Percentiles rank a stretch among this genome's conserved stretches.
These are phyloP conservation scores for Pseudoturritis turrita DNA, from an alignment of 345 rosid species.

Conservation along the genomic window DNA sequence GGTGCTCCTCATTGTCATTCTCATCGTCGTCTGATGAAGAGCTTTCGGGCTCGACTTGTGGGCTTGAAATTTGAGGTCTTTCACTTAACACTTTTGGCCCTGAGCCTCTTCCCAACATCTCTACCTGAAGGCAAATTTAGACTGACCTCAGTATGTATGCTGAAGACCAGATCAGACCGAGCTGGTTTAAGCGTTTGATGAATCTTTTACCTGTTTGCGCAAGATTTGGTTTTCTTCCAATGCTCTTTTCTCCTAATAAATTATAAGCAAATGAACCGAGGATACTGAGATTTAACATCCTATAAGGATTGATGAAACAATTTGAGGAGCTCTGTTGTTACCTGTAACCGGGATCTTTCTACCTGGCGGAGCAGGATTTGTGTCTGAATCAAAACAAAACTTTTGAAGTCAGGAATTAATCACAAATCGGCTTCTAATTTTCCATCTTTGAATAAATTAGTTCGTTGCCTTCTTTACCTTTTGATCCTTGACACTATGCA, in stretches of 20 bases:
- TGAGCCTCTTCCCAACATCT: slow-evolving; percentile 27
- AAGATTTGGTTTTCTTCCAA: slow-evolving; percentile 30
- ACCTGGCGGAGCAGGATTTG: slow-evolving; percentile 24
- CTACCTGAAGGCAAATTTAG: slow-evolving; percentile 4
- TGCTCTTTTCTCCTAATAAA: slow-evolving; percentile 25
- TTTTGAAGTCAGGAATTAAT: background rate
- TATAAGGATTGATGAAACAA: background rate
- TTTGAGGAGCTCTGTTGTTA: background rate
- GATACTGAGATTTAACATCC: background rate
- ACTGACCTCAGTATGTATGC: background rate
- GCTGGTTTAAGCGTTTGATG: background rate
- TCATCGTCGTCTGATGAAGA: slow-evolving; percentile 26
- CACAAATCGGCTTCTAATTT: background rate
- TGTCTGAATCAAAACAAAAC: slow-evolving; percentile 16
- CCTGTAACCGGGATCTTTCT: slow-evolving; percentile 29
- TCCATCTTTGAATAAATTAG: background rate
- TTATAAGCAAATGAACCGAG: background rate
- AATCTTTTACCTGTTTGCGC: slow-evolving; percentile 29
- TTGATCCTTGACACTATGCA: slow-evolving; percentile 31
- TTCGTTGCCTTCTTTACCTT: slow-evolving; percentile 17
- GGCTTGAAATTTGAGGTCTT: slow-evolving; percentile 11
- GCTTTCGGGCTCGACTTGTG: slow-evolving; percentile 22
- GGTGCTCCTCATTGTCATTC: slow-evolving; percentile 19
- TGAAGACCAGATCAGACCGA: background rate
- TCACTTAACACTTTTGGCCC: slow-evolving; percentile 6